Evolutionary conservation across 2,329 filamentous ascomycete genomes (phyloP), one percentile per base, ranked within the genome.

Genomic region (Aspergillus cejpii): DNA sequence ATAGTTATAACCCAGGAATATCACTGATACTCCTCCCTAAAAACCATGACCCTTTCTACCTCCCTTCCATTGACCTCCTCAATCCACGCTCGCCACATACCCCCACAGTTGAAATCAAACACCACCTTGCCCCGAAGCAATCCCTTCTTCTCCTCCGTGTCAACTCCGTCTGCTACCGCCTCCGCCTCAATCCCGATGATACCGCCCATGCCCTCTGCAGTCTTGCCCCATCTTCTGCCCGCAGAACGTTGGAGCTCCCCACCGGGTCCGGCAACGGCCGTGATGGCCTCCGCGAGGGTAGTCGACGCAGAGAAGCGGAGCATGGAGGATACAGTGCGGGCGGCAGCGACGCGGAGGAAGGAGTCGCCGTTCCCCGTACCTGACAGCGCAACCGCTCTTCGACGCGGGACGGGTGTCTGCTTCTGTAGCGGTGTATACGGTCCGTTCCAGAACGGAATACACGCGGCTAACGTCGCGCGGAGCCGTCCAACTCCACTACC

Each of bases 321-420:
- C 53, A 90, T 83, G 1, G 87, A 80, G 1, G 80, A 84, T 0
- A 83, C 80, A 0, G 85, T 90, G 24, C 85, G 79, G 0, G 78
- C 79, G 1, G 88, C 88, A 11, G 75, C 78, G 2, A 80, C 71
- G 3, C 87, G 81, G 12, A 94, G 74, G 63, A 94, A 95, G 0
- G 85, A 87, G 66, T 95, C 89, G 0, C 90, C 89, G 56, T 95
- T 94, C 0, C 89, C 90, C 0, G 88, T 91, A 0, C 87, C 85
- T 0, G 85, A 91, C 7, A 87, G 70, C 0, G 76, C 86, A 60
- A 79, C 62, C 2, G 69, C 70, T 39, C 68, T 64, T 50, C 59
- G 28, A 29, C 7, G 33, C n/a, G 49, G 33, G 12, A 27, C 14
- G 15, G 33, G 26, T 12, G 37, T 3, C 17, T 40, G 23, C 23